phyloP scores from a whole-genome alignment of 169 alveolate genomes.

The Plasmodium berghei region DNA sequence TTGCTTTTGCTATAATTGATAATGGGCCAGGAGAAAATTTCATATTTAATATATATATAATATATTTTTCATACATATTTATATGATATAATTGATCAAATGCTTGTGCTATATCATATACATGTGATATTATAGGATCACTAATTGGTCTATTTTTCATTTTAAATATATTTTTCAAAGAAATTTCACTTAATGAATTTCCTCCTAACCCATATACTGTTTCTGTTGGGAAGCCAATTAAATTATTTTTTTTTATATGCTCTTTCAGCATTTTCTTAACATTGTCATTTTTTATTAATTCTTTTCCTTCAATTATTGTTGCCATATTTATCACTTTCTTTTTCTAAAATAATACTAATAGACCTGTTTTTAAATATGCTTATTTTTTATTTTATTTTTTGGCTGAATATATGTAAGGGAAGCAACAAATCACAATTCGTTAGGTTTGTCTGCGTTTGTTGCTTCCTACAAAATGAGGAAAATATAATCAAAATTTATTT shows the following conservation, averaged over 20 bases:
- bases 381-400: too few species aligned
- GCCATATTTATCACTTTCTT: constrained; percentile 8
- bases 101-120: constrained; percentile 88
- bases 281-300: constrained; percentile 29
- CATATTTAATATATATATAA: constrained; percentile 83
- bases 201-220: constrained; percentile 98
- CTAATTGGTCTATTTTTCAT: constrained; percentile 95
- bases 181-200: constrained; percentile 92
- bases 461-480: too few species aligned
- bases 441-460: too few species aligned
- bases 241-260: constrained; percentile 84
- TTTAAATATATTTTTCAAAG: constrained; percentile 90
- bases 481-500: too few species aligned
- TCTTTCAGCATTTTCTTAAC: constrained; percentile 33
- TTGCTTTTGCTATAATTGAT: constrained; percentile 91
- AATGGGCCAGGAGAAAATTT: constrained; percentile 97
- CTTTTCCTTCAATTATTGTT: constrained; percentile 47
- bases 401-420: too few species aligned
- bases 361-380: too few species aligned
- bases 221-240: constrained; percentile 97
- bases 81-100: constrained; percentile 85
- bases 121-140: constrained; percentile 96
- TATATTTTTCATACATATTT: constrained; percentile 78
- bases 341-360: background rate
- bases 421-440: too few species aligned